Conservation (phyloP, 495 filamentous ascomycete genomes). For the Apiosordaria backusii region DNA sequence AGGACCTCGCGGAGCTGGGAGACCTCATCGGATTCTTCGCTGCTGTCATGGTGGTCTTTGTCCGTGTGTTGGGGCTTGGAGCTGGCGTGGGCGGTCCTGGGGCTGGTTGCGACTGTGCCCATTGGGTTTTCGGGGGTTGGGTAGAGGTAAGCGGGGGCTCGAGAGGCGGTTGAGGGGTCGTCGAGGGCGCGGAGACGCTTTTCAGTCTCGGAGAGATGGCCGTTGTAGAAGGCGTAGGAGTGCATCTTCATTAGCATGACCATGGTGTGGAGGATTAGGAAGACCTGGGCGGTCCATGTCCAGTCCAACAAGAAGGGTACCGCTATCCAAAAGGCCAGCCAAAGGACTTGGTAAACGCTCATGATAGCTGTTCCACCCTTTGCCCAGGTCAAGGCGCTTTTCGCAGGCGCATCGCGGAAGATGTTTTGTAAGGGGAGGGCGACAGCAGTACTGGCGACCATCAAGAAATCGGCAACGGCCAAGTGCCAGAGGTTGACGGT, state of each 20-base stretch:
- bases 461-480: constrained; percentile 73
- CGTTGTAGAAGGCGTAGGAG: constrained; percentile 96
- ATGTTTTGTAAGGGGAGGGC: constrained; percentile 71
- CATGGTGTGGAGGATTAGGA: constrained; percentile 85
- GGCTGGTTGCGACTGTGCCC: constrained; percentile 34
- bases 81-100: constrained; percentile 36
- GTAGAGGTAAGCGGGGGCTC: constrained; percentile 69
- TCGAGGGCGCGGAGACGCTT: constrained; percentile 76
- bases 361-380: constrained; percentile 74
- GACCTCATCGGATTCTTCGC: constrained; percentile 53
- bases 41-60: constrained; percentile 31
- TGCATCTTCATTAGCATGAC: constrained; percentile 98
- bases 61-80: constrained; percentile 38
- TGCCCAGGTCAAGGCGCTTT: constrained; percentile 64
- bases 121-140: constrained; percentile 59
- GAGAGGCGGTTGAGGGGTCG: constrained; percentile 64
- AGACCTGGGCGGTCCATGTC: constrained; percentile 94
- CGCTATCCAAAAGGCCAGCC: constrained; percentile 81
- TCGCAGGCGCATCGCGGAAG: constrained; percentile 50
- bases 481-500: constrained; percentile 84
- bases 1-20: constrained; percentile 75
- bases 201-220: constrained; percentile 84
- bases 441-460: constrained; percentile 72
- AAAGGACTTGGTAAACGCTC: constrained; percentile 72
- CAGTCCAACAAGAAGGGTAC: constrained; percentile 86